These are phyloP conservation scores for Backusella macrospora DNA, from an alignment of 192 early-diverging fungal species.

Conservation along the genomic window DNA sequence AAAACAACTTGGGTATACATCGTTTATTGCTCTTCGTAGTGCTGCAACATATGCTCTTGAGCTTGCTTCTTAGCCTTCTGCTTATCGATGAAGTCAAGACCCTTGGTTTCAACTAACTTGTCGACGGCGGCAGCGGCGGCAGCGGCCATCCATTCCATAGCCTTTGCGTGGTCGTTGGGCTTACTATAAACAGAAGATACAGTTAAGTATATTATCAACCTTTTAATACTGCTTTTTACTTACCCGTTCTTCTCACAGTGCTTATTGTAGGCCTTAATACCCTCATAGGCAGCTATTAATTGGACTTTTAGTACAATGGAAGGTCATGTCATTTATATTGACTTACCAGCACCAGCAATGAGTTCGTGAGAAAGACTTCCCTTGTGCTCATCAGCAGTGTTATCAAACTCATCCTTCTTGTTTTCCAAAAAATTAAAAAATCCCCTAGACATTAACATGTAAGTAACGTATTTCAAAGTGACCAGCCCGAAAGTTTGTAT, in stretches of 20 bases:
- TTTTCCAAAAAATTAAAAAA: conserved; percentile 25
- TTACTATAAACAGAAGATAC: conserved; percentile 15
- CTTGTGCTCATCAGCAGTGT: conserved; percentile 24
- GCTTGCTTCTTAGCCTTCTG: conserved; percentile 54
- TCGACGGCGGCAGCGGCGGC: conserved; percentile 48
- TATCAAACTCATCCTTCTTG: conserved; percentile 25
- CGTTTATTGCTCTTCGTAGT: conserved; percentile 32
- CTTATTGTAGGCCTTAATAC: conserved; percentile 37
- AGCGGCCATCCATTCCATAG: conserved; percentile 50
- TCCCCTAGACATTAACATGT: conserved; percentile 29
- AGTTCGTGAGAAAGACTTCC: conserved; percentile 39
- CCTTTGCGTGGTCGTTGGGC: conserved; percentile 39
- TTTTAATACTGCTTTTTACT: background rate
- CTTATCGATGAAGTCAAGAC: conserved; percentile 50
- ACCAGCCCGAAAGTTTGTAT: background rate
- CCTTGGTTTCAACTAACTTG: conserved; percentile 55
- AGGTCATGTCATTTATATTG: background rate
- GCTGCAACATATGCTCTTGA: conserved; percentile 35
- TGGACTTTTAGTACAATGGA: background rate
- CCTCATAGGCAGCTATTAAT: conserved; percentile 34
- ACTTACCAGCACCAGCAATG: conserved; percentile 45
- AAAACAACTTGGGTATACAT: conserved; percentile 12
- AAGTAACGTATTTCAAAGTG: background rate
- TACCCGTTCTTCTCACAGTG: conserved; percentile 36
- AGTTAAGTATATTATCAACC: background rate